Evolutionary conservation across 805 yeast species (phyloP), one percentile per base, ranked within the genome.

Genomic region (Kuraishia capsulata): DNA sequence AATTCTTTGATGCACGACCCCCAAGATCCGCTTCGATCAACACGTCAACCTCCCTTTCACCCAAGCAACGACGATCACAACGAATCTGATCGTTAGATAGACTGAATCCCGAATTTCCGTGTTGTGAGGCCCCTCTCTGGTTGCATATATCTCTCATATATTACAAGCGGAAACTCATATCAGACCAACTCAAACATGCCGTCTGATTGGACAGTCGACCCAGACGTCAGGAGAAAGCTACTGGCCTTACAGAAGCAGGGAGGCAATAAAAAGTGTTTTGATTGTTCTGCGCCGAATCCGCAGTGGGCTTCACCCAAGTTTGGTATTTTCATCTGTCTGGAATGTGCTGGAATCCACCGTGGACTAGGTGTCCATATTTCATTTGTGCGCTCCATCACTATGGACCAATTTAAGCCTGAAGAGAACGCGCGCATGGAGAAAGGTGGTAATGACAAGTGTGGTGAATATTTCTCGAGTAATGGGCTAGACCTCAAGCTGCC

Each of bases 261-360:
- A 20, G 81, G 68, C 11, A 87, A 88, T 67, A 87, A 82, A 64
- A 80, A 76, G 58, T 92, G 98, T 62, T 82, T 87, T 59, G 98
- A 92, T 59, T 92, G 98, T 62, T 71, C 67, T 29, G 95, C 97
- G 1, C 96, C 95, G 42, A 90, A 89, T 57, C 98, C 98, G 8
- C 98, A 92, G 60, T 92, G 98, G 98, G 97, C 97, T 2, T 87
- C 96, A 11, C 97, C 97, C 28, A 92, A 92, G 61, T 88, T 90
- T 62, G 98, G 98, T 43, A 84, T 92, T 43, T 92, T 89, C 62
- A 90, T 92, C 54, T 92, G 98, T 61, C 72, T 92, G 30, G 99
- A 92, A 57, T 92, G 98, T 67, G 98, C 98, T 16, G 99, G 99
- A 34, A 69, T 82, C 40, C 99, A 92, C 59, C 73, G 95, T 59